A percentile compares a stretch with the other conserved stretches of the same genome.
Evolutionary conservation across 2,329 filamentous ascomycete genomes (phyloP).

Genomic region (Knufia petricola): DNA sequence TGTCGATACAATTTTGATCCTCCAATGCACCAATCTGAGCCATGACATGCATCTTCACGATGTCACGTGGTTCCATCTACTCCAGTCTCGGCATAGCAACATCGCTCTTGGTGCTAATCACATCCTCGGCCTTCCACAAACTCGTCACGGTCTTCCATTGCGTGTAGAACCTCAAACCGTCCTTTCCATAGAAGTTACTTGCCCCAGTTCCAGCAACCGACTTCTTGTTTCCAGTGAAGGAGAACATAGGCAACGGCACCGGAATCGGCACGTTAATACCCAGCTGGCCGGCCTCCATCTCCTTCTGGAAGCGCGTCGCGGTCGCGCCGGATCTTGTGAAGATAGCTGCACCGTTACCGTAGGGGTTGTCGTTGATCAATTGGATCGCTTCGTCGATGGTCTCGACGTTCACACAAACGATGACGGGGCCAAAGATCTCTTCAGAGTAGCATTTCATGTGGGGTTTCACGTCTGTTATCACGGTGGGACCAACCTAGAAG

Average conservation of each 20-base stretch:
- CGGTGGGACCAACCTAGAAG: slow-evolving; percentile 49
- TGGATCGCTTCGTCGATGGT: slow-evolving; percentile 54
- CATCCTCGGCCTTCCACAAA: slow-evolving; percentile 79
- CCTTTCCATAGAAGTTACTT: slow-evolving; percentile 90
- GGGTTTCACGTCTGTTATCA: slow-evolving; percentile 55
- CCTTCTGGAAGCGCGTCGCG: slow-evolving; percentile 52
- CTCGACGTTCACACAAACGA: slow-evolving; percentile 51
- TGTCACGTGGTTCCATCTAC: not conserved
- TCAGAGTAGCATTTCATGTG: slow-evolving; percentile 59
- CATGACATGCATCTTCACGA: too few relatives aligned
- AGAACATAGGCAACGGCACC: slow-evolving; percentile 53
- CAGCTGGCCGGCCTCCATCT: slow-evolving; percentile 57
- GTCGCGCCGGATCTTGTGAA: slow-evolving; percentile 55
- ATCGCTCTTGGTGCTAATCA: slow-evolving; percentile 71
- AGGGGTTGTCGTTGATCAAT: slow-evolving; percentile 57
- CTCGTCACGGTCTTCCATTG: slow-evolving; percentile 96
- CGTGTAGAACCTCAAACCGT: slow-evolving; percentile 89
- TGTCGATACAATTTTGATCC: too few relatives aligned
- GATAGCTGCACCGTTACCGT: slow-evolving; percentile 53
- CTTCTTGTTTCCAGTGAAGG: slow-evolving; percentile 69
- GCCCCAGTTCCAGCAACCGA: slow-evolving; percentile 83
- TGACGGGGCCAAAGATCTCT: slow-evolving; percentile 59
- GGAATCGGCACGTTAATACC: slow-evolving; percentile 60
- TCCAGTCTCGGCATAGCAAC: slow-evolving; percentile 67
- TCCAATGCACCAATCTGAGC: too few relatives aligned